Evolutionary conservation across 805 yeast species (phyloP).

Genomic region (Schizosaccharomyces osmophilus): DNA sequence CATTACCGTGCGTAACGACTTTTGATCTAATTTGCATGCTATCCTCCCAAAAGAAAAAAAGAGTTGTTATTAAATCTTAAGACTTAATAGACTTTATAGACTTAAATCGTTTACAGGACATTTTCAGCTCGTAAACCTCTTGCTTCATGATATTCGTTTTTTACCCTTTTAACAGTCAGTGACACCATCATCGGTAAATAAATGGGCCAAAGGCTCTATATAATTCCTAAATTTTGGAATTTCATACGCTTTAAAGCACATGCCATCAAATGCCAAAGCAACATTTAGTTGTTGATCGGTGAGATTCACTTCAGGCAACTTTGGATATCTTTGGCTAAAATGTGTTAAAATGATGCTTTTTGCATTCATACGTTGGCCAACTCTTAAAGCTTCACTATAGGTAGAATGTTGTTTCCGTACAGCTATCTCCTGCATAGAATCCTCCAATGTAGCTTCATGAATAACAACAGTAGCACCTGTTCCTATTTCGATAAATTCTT

Average conservation of each 20-base stretch:
- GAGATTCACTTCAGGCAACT: not conserved
- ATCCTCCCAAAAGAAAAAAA: no score
- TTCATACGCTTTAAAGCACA: not conserved
- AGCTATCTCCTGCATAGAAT: constrained; percentile 57
- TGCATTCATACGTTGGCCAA: constrained; percentile 49
- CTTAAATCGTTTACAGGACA: not conserved
- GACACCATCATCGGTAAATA: not conserved
- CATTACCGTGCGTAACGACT: not conserved
- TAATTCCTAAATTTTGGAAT: not conserved
- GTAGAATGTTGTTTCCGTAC: constrained; percentile 65
- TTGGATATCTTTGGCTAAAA: constrained; percentile 52
- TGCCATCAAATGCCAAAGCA: not conserved
- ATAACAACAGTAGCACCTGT: constrained; percentile 43
- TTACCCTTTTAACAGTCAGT: not conserved
- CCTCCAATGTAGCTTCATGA: constrained; percentile 85
- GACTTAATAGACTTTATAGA: no score
- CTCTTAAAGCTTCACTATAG: constrained; percentile 55
- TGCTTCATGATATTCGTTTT: no score
- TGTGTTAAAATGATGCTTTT: constrained; percentile 58
- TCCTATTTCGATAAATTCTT: constrained; percentile 42
- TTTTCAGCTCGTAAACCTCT: not conserved
- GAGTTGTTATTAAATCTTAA: no score
- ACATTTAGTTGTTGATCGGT: not conserved
- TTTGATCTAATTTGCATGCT: not conserved
- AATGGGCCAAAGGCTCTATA: not conserved